Conservation (phyloP, 2,329 filamentous ascomycete genomes). For the Exserohilum turcica region DNA sequence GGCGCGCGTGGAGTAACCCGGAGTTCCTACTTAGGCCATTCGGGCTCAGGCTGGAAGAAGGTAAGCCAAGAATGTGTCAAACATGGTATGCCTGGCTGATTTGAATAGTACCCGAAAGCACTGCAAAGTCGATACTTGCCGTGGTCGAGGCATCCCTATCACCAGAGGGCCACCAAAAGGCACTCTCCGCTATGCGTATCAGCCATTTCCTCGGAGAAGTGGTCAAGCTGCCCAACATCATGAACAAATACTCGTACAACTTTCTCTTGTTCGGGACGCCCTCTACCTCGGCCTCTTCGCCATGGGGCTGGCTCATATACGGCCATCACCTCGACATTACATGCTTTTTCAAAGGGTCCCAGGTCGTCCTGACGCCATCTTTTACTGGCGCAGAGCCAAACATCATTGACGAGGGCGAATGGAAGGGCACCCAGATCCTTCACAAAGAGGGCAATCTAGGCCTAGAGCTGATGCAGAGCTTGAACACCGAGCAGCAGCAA, state of each 20-base stretch:
- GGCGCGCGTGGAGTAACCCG: constrained; percentile 74
- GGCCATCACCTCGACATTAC: constrained; percentile 79
- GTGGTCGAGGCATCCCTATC: constrained; percentile 66
- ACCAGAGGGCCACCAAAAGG: constrained; percentile 73
- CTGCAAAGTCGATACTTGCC: constrained; percentile 54
- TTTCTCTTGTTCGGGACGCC: constrained; percentile 72
- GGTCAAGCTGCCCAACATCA: constrained; percentile 63
- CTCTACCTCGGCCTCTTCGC: constrained; percentile 53
- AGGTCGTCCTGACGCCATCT: constrained; percentile 73
- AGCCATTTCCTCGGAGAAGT: constrained; percentile 77
- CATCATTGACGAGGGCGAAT: constrained; percentile 67
- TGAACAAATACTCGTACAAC: constrained; percentile 80
- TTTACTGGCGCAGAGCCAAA: constrained; percentile 85
- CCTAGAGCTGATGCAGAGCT: constrained; percentile 70
- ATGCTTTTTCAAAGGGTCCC: constrained; percentile 67
- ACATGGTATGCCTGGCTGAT: no score
- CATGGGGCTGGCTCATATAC: constrained; percentile 78
- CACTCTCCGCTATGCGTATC: constrained; percentile 70
- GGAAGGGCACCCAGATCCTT: constrained; percentile 69
- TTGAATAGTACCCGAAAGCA: constrained; percentile 37
- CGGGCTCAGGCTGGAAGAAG: constrained; percentile 72
- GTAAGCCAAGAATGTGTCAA: constrained; percentile 23
- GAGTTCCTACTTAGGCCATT: constrained; percentile 73
- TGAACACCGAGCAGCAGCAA: constrained; percentile 54
- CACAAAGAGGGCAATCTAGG: constrained; percentile 68